A percentile compares a stretch with the other conserved stretches of the same genome.
Evolutionary conservation across 2,329 filamentous ascomycete genomes (phyloP).

Genomic region (Pleurostoma richardsiae): DNA sequence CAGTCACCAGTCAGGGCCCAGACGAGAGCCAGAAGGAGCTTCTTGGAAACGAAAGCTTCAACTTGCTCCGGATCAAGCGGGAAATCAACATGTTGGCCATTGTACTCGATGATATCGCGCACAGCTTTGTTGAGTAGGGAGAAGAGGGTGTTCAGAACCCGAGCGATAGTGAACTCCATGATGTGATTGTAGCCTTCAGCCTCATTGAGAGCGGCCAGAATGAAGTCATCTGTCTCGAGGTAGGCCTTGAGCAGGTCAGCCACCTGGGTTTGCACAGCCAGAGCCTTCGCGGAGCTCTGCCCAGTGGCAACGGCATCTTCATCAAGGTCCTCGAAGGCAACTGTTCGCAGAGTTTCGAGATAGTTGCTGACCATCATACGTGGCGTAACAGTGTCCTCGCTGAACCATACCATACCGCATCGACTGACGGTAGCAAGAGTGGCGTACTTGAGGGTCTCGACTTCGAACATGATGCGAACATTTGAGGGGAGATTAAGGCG

Average conservation of each 20-base stretch:
- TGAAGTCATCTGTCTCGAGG: constrained; percentile 74
- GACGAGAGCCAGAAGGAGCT: constrained; percentile 83
- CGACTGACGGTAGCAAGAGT: constrained; percentile 98
- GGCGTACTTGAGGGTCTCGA: constrained; percentile 95
- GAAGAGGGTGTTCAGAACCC: constrained; percentile 88
- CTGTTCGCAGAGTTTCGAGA: constrained; percentile 73
- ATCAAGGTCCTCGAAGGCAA: constrained; percentile 90
- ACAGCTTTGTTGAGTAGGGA: constrained; percentile 93
- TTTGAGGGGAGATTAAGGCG: constrained; percentile 91
- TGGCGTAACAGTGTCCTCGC: constrained; percentile 90
- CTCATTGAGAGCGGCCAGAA: constrained; percentile 69
- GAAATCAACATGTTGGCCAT: constrained; percentile 90
- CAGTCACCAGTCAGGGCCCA: constrained; percentile 98
- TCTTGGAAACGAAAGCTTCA: constrained; percentile 87
- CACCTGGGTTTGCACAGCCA: constrained; percentile 72
- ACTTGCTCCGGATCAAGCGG: constrained; percentile 85
- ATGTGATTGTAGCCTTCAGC: constrained; percentile 84
- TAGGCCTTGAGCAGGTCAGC: constrained; percentile 74
- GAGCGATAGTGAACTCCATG: constrained; percentile 94
- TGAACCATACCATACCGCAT: constrained; percentile 99
- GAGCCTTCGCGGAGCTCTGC: constrained; percentile 70
- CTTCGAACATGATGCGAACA: constrained; percentile 99
- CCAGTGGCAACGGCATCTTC: constrained; percentile 79
- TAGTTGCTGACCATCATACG: constrained; percentile 93
- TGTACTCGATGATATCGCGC: constrained; percentile 91